phyloP scores from a whole-genome alignment of 2,329 filamentous ascomycete genomes.

The Alternaria sp. region DNA sequence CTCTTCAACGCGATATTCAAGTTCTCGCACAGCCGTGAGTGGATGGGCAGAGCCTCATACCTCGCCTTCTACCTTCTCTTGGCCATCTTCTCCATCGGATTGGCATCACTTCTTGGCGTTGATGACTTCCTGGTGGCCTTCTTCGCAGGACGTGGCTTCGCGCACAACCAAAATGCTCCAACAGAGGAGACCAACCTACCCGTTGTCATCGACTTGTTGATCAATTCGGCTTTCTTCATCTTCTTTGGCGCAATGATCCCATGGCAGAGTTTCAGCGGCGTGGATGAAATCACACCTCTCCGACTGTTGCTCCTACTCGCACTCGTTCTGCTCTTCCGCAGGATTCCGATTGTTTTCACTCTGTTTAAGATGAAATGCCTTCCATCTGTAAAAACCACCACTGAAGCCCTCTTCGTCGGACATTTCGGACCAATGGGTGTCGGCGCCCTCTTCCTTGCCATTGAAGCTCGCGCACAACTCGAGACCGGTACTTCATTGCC shows the following conservation, averaged over 20 bases:
- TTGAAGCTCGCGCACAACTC: conserved; percentile 63
- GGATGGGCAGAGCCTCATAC: conserved; percentile 61
- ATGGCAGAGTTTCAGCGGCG: conserved; percentile 55
- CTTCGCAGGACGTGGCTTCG: conserved; percentile 64
- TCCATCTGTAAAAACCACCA: conserved; percentile 59
- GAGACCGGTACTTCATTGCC: conserved; percentile 60
- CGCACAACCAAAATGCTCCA: conserved; percentile 63
- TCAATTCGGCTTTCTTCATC: conserved; percentile 65
- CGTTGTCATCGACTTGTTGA: conserved; percentile 63
- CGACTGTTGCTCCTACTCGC: conserved; percentile 58
- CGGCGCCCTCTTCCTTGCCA: conserved; percentile 65
- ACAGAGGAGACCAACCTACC: conserved; percentile 58
- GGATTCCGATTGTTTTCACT: conserved; percentile 61
- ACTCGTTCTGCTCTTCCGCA: conserved; percentile 62
- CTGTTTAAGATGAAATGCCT: conserved; percentile 56
- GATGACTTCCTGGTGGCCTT: conserved; percentile 68
- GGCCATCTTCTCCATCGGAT: conserved; percentile 61
- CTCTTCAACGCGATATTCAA: conserved; percentile 59
- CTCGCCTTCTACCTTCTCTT: conserved; percentile 66
- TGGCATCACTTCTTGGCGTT: conserved; percentile 61
- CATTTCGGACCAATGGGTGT: conserved; percentile 68
- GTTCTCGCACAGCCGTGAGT: conserved; percentile 56
- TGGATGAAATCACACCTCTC: conserved; percentile 51
- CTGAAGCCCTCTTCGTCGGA: conserved; percentile 64
- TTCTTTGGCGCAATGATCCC: conserved; percentile 66